A percentile compares a stretch with the other conserved stretches of the same genome.
Evolutionary conservation across 768 basidiomycete genomes (phyloP).

Genomic region (Kockovaella imperatae): DNA sequence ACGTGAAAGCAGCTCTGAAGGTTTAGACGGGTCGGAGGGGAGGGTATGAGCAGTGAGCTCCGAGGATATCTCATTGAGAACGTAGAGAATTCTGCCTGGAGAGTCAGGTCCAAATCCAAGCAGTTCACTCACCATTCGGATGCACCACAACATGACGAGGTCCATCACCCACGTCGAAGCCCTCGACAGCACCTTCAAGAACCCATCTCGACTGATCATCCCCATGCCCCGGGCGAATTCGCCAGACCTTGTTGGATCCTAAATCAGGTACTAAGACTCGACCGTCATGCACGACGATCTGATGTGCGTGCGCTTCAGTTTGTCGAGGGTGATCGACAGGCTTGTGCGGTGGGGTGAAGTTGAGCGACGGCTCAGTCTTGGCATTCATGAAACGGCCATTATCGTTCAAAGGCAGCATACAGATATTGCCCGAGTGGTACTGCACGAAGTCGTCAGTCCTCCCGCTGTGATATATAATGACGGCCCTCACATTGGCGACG

Average conservation of each 20-base stretch:
- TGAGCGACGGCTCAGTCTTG: neutral
- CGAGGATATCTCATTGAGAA: conserved; percentile 22
- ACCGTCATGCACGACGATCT: conserved; percentile 14
- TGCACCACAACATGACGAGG: conserved; percentile 28
- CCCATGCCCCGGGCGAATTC: conserved; percentile 8
- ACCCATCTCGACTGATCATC: conserved; percentile 3
- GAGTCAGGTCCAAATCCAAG: neutral
- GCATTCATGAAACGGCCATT: conserved; percentile 7
- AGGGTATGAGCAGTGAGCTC: conserved; percentile 14
- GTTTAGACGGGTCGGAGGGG: neutral
- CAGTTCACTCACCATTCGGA: conserved; percentile 17
- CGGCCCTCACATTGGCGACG: no score
- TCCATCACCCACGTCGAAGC: conserved; percentile 22
- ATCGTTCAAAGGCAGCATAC: conserved; percentile 9
- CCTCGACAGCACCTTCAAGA: conserved; percentile 8
- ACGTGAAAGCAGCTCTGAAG: conserved; percentile 9
- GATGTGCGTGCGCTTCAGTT: conserved; percentile 22
- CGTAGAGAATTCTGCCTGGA: conserved; percentile 18
- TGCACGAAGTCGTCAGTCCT: no score
- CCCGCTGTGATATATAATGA: no score
- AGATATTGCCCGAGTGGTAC: conserved; percentile 19
- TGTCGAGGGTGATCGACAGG: conserved; percentile 16
- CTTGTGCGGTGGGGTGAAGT: conserved; percentile 8
- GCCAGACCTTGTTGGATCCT: conserved; percentile 23
- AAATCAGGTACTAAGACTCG: conserved; percentile 22